Evolutionary conservation across 176 grass and related monocot genomes (phyloP).

Genomic region (Raddia guianensis): DNA sequence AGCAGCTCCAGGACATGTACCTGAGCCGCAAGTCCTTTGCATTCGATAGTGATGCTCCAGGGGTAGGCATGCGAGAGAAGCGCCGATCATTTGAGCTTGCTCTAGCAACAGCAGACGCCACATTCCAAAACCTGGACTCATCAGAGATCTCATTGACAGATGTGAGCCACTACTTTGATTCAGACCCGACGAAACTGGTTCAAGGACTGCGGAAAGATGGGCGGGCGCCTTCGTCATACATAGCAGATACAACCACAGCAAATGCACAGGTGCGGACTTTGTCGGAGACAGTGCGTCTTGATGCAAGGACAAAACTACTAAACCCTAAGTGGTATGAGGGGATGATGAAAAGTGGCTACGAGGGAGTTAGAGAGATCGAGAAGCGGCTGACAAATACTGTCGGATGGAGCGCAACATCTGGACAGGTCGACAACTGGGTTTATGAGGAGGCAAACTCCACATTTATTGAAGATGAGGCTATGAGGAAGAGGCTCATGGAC

Average conservation of each 20-base stretch:
- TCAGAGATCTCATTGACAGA: slow-evolving; percentile 99
- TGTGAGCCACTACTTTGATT: slow-evolving; percentile 99
- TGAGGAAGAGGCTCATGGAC: slow-evolving; percentile 90
- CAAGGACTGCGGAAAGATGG: slow-evolving; percentile 89
- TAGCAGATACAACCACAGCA: slow-evolving; percentile 94
- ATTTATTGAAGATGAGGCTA: slow-evolving; percentile 88
- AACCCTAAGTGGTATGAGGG: slow-evolving; percentile 99
- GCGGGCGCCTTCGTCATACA: slow-evolving; percentile 75
- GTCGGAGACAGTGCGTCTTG: slow-evolving; percentile 87
- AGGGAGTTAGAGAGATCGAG: slow-evolving; percentile 94
- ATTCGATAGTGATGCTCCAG: slow-evolving; percentile 87
- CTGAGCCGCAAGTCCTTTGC: slow-evolving; percentile 95
- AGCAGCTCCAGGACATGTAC: slow-evolving; percentile 99
- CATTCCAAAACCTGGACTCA: slow-evolving; percentile 98
- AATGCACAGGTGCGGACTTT: slow-evolving; percentile 95
- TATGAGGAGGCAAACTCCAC: slow-evolving; percentile 96
- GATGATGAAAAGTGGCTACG: slow-evolving; percentile 96
- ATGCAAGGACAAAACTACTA: slow-evolving; percentile 90
- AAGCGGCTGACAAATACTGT: slow-evolving; percentile 97
- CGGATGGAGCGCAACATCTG: slow-evolving; percentile 95
- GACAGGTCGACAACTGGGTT: slow-evolving; percentile 99
- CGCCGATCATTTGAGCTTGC: slow-evolving; percentile 89
- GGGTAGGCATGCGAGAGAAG: slow-evolving; percentile 88
- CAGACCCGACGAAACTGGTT: slow-evolving; percentile 92
- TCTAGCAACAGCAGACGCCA: slow-evolving; percentile 87